Evolutionary conservation across 2,329 filamentous ascomycete genomes (phyloP).

Genomic region (Fusarium zealandicum): DNA sequence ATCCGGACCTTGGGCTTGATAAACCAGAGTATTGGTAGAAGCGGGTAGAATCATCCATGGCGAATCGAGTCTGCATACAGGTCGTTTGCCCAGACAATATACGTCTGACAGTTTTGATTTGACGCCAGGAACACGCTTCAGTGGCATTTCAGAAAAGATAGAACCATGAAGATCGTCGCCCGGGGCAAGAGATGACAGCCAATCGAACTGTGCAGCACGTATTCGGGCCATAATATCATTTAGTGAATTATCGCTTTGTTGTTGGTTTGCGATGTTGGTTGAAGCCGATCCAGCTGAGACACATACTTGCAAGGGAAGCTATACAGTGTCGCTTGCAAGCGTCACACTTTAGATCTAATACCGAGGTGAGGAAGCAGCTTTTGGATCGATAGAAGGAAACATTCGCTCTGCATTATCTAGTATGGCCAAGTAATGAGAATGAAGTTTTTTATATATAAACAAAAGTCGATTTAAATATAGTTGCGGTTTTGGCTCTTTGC

Average conservation of each 20-base stretch:
- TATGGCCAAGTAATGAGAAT: not conserved
- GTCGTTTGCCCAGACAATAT: not conserved
- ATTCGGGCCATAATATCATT: not conserved
- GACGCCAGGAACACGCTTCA: not conserved
- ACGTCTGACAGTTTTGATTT: conserved; percentile 20
- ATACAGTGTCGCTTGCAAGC: too few species aligned
- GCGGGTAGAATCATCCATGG: not conserved
- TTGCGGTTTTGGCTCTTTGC: too few species aligned
- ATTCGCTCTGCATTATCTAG: not conserved
- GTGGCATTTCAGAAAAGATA: not conserved
- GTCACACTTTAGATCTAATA: too few species aligned
- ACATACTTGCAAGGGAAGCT: not conserved
- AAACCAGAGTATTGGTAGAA: not conserved
- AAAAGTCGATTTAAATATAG: not conserved
- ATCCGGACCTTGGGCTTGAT: too few species aligned
- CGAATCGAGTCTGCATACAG: not conserved
- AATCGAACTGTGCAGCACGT: not conserved
- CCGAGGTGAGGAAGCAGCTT: too few species aligned
- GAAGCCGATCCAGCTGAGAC: conserved; percentile 12
- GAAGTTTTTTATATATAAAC: not conserved
- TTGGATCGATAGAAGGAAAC: too few species aligned
- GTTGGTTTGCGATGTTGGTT: conserved; percentile 17
- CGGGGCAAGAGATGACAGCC: not conserved
- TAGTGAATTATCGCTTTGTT: conserved; percentile 5
- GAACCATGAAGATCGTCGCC: not conserved